Conservation (phyloP, 257 asterid species). For the Voacanga thouarsii region DNA sequence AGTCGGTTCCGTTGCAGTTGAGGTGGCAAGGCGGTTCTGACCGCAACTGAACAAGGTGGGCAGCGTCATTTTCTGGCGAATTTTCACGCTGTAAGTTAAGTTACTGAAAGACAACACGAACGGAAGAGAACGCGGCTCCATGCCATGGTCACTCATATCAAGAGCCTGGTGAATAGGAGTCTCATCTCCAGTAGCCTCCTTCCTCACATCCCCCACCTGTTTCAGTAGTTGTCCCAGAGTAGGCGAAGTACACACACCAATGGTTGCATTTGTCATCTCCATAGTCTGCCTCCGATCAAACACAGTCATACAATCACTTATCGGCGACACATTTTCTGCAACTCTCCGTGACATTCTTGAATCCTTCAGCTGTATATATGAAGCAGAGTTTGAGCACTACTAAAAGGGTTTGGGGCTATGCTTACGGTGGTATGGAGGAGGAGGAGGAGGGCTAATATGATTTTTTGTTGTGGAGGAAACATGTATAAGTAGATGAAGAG, state of each 20-base stretch:
- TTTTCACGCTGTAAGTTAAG: conserved; percentile 48
- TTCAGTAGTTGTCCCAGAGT: conserved; percentile 40
- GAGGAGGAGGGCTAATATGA: neutral
- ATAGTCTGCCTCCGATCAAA: conserved; percentile 24
- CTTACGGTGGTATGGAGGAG: neutral
- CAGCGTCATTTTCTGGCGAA: conserved; percentile 23
- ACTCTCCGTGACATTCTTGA: conserved; percentile 28
- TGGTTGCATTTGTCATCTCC: conserved; percentile 14
- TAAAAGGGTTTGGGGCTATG: neutral
- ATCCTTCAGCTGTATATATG: neutral
- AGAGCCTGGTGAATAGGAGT: conserved; percentile 76
- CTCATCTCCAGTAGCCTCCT: conserved; percentile 65
- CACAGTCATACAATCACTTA: conserved; percentile 10
- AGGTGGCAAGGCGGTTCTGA: neutral
- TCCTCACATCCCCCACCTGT: conserved; percentile 33
- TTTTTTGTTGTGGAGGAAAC: conserved; percentile 1
- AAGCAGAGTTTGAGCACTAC: neutral
- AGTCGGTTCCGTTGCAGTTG: neutral
- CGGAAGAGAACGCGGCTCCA: conserved; percentile 43
- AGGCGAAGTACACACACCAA: conserved; percentile 19
- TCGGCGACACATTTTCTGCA: conserved; percentile 27
- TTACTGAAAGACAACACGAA: conserved; percentile 51
- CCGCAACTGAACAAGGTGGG: neutral
- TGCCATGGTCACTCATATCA: conserved; percentile 35
- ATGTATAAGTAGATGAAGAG: conserved; percentile 8